phyloP scores from a whole-genome alignment of 108 stramenopile species.

The Nitzschia inconspicua region DNA sequence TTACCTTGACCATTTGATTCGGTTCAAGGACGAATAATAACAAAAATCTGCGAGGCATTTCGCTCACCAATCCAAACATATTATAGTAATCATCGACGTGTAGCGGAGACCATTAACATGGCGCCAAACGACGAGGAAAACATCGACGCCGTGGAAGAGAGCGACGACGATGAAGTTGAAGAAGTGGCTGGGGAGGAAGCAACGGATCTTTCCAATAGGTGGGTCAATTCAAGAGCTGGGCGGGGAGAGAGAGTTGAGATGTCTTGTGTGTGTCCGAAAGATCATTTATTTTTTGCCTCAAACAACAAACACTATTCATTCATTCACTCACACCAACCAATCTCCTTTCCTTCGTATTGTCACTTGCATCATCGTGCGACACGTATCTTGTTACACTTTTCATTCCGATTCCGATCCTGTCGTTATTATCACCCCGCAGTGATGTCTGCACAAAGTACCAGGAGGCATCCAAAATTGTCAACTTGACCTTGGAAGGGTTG shows the following conservation, averaged over 20 bases:
- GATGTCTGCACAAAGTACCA: slow-evolving; percentile 99
- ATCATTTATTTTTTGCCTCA: no score
- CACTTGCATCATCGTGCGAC: not conserved
- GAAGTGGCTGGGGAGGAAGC: slow-evolving; percentile 61
- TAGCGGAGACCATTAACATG: slow-evolving; percentile 1
- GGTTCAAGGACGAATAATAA: no score
- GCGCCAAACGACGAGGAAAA: slow-evolving; percentile 13
- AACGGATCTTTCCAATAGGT: slow-evolving; percentile 82
- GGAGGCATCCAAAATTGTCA: slow-evolving; percentile 97
- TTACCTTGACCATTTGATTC: no score
- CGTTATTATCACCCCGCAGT: slow-evolving; percentile 24
- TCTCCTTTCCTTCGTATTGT: not conserved
- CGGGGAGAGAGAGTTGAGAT: no score
- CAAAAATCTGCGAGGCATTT: not conserved
- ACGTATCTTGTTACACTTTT: not conserved
- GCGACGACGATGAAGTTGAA: slow-evolving; percentile 14
- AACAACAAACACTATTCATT: not conserved
- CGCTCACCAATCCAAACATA: not conserved
- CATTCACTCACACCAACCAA: not conserved
- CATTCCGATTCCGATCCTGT: not conserved
- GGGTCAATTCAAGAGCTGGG: no score
- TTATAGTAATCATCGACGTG: not conserved
- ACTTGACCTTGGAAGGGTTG: slow-evolving; percentile 87
- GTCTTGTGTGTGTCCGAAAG: no score
- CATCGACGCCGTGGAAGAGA: slow-evolving; percentile 40